Evolutionary conservation across 1,284 basidiomycete genomes (phyloP).

Genomic region (Lentinus polychrous): DNA sequence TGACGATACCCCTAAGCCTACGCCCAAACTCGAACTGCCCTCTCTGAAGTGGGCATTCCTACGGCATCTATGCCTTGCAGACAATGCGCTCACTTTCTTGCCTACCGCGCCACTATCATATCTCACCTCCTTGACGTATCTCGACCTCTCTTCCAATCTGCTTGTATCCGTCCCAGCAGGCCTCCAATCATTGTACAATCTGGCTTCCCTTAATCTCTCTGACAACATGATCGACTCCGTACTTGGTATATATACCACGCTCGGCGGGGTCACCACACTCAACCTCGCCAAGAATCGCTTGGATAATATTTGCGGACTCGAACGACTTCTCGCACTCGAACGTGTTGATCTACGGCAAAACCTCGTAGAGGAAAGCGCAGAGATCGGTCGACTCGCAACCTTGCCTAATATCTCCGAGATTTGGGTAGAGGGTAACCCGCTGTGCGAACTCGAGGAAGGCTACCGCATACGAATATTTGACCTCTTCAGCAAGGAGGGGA

Average conservation of each 20-base stretch:
- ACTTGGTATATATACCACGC: conserved; percentile 75
- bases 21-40: conserved; percentile 36
- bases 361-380: conserved; percentile 74
- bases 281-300: conserved; percentile 85
- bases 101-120: conserved; percentile 66
- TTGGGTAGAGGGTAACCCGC: conserved; percentile 78
- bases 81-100: conserved; percentile 81
- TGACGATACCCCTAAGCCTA: conserved; percentile 19
- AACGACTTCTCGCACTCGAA: conserved; percentile 78
- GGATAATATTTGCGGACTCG: conserved; percentile 89
- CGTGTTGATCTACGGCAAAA: conserved; percentile 87
- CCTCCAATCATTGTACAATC: conserved; percentile 67
- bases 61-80: conserved; percentile 71
- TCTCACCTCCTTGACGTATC: conserved; percentile 74
- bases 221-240: conserved; percentile 98
- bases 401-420: conserved; percentile 74
- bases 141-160: conserved; percentile 87
- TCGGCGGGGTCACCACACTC: conserved; percentile 73
- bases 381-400: conserved; percentile 79
- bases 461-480: conserved; percentile 78
- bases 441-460: conserved; percentile 63
- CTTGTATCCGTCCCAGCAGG: conserved; percentile 80
- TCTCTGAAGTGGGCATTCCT: conserved; percentile 74
- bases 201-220: conserved; percentile 82
- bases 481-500: conserved; percentile 78